A percentile compares a stretch with the other conserved stretches of the same genome.
These are phyloP conservation scores for Colletotrichum cuscutae DNA, from an alignment of 2,329 filamentous ascomycete genomes.

Conservation along the genomic window DNA sequence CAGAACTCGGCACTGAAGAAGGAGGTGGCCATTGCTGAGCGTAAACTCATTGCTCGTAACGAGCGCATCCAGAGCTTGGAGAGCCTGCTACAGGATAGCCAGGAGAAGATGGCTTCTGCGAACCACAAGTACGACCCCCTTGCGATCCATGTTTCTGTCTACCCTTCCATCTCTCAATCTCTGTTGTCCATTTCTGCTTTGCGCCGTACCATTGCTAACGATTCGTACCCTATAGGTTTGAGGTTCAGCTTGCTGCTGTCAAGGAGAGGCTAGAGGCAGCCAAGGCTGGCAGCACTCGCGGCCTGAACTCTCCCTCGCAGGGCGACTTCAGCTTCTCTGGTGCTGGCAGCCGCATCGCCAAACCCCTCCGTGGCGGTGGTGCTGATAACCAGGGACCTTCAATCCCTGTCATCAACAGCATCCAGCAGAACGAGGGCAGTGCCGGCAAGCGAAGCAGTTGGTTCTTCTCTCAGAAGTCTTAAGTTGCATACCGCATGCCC, in stretches of 20 bases:
- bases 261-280: slow-evolving; percentile 97
- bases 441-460: slow-evolving; percentile 76
- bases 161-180: background rate
- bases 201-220: slow-evolving; percentile 17
- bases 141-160: background rate
- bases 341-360: slow-evolving; percentile 74
- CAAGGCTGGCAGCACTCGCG: slow-evolving; percentile 90
- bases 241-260: slow-evolving; percentile 94
- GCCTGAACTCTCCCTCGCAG: slow-evolving; percentile 73
- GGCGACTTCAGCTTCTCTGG: slow-evolving; percentile 78
- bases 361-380: slow-evolving; percentile 74
- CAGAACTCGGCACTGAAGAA: slow-evolving; percentile 98
- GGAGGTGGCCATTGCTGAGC: slow-evolving; percentile 97
- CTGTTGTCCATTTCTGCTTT: background rate
- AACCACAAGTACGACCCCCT: slow-evolving; percentile 84
- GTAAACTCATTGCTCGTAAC: slow-evolving; percentile 95
- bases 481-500: slow-evolving; percentile 30
- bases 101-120: slow-evolving; percentile 96
- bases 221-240: slow-evolving; percentile 73
- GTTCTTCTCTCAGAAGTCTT: slow-evolving; percentile 74
- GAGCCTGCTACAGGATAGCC: slow-evolving; percentile 91
- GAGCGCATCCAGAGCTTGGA: slow-evolving; percentile 97
- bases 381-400: slow-evolving; percentile 54
- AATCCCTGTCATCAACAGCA: slow-evolving; percentile 66
- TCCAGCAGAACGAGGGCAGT: slow-evolving; percentile 67